Conservation (phyloP, 1,139 yeast species). For the Arxiozyma bovina region DNA sequence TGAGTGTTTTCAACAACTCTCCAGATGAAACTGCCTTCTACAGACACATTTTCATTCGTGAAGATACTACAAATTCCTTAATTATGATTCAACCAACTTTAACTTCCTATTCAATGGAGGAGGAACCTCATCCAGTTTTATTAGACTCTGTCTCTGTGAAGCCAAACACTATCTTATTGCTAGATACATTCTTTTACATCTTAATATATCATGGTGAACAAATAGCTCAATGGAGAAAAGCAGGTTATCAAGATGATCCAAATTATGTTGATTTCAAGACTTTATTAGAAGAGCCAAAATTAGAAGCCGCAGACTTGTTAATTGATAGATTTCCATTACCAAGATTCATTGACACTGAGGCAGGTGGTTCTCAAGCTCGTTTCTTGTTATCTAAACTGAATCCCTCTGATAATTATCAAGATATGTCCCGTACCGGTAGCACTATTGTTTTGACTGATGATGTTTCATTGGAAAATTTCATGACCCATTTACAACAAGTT, state of each 20-base stretch:
- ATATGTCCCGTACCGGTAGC: constrained; percentile 45
- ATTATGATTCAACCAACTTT: constrained; percentile 96
- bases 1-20: constrained; percentile 93
- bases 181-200: constrained; percentile 94
- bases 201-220: constrained; percentile 93
- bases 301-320: constrained; percentile 84
- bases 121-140: constrained; percentile 87
- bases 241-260: constrained; percentile 85
- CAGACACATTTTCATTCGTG: constrained; percentile 84
- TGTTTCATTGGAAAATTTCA: constrained; percentile 83
- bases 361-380: constrained; percentile 97
- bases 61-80: constrained; percentile 86
- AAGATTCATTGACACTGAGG: constrained; percentile 91
- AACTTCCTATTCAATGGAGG: constrained; percentile 75
- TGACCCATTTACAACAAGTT: constrained; percentile 80
- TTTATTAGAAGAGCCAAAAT: constrained; percentile 80
- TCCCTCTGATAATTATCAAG: constrained; percentile 80
- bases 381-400: constrained; percentile 88
- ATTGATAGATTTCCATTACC: constrained; percentile 96
- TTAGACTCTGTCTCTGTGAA: constrained; percentile 88
- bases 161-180: constrained; percentile 76
- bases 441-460: constrained; percentile 93
- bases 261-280: constrained; percentile 84
- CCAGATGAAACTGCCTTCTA: constrained; percentile 98
- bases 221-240: constrained; percentile 93